Evolutionary conservation across 208 protist species (phyloP), one percentile per base, ranked within the genome.

Genomic region (Acanthamoeba sp.): DNA sequence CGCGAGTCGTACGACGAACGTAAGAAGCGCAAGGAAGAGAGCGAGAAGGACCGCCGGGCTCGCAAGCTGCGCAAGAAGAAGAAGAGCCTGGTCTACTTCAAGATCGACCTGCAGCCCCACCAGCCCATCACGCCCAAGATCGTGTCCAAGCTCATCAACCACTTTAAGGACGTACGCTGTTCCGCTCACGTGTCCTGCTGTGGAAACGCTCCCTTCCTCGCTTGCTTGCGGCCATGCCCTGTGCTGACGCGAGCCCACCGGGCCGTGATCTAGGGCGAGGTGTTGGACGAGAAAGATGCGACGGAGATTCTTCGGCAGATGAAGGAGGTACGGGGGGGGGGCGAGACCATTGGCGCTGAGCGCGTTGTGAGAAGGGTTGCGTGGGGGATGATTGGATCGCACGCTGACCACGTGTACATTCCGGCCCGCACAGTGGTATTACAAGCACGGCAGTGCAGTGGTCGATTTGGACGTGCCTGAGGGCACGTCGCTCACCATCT

Each of bases 401-500:
- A n/a, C n/a, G n/a, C n/a, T n/a, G n/a, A n/a, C n/a, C n/a, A n/a
- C n/a, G n/a, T n/a, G n/a, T n/a, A n/a, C n/a, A n/a, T n/a, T n/a
- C n/a, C n/a, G n/a, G n/a, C n/a, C n/a, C n/a, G 59, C 59, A 5
- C 64, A 84, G 78, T 87, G 42, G 78, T 87, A 87, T 20, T 59
- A 32, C 45, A 87, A 91, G 57, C 85, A 91, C n/a, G 85, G 85
- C 55, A 34, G 57, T 20, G 85, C 85, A 14, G 59, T 91, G 55
- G 36, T 64, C 14, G 85, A 91, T 24, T 27, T 91, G 29, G 57
- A 71, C 12, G 55, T 93, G 36, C 90, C 90, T 29, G 64, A 93
- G 27, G 90, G 90, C 24, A 9, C 20, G 0, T 55, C 93, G 52
- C 98, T 99, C 88, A 99, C 98, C 42, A 98, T 99, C 18, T 99